Percentiles rank a stretch among this genome's conserved stretches.
These are phyloP conservation scores for Chionographis japonica DNA, from an alignment of 106 monocot species.

Conservation along the genomic window DNA sequence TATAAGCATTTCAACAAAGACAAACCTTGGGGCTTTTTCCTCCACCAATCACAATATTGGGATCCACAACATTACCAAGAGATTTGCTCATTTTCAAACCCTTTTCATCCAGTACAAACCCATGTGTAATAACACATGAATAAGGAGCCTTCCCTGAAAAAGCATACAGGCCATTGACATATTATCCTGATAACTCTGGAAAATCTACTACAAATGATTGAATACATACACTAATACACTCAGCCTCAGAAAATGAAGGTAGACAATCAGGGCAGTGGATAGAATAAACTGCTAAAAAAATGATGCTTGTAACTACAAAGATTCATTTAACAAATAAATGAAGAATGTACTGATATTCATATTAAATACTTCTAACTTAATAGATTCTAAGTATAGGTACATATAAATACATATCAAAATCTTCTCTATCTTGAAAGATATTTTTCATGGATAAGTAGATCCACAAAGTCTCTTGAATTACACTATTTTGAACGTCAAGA, in stretches of 20 bases:
- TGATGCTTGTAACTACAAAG: not conserved
- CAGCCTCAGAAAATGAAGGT: not conserved
- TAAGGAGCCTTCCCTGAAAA: slow-evolving; percentile 87
- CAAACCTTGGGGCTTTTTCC: slow-evolving; percentile 71
- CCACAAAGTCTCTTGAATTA: too few relatives aligned
- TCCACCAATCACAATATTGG: slow-evolving; percentile 73
- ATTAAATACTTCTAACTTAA: too few relatives aligned
- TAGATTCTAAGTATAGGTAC: too few relatives aligned
- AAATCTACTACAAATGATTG: not conserved
- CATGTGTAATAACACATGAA: slow-evolving; percentile 90
- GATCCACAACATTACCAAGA: slow-evolving; percentile 96
- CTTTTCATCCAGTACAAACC: slow-evolving; percentile 98
- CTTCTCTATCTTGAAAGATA: too few relatives aligned
- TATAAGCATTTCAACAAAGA: not conserved
- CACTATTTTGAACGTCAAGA: too few relatives aligned
- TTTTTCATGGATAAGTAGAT: too few relatives aligned
- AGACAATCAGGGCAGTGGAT: not conserved
- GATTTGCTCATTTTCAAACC: slow-evolving; percentile 99
- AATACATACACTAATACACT: too few relatives aligned
- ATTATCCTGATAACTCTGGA: too few relatives aligned
- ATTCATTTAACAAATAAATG: too few relatives aligned
- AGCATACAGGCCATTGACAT: not conserved
- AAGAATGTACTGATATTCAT: too few relatives aligned
- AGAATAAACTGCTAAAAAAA: not conserved
- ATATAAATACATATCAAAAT: too few relatives aligned